Percentiles rank a stretch among this genome's conserved stretches.
Evolutionary conservation across 257 asterid genomes (phyloP).

Genomic region (Hygrophila difformis): DNA sequence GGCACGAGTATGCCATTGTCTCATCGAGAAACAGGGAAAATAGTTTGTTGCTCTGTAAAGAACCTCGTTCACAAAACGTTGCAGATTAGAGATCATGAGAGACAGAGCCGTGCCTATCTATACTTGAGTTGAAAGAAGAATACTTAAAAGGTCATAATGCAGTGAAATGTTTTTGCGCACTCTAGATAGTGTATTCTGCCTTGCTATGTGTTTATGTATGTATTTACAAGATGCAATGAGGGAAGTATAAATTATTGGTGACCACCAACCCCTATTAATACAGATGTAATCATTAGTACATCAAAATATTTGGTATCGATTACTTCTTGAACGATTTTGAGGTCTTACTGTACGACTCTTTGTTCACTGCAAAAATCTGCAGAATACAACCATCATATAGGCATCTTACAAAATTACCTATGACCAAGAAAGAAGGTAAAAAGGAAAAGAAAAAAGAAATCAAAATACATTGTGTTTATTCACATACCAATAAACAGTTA

Average conservation of each 20-base stretch:
- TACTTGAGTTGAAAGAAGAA: no score
- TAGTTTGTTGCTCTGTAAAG: constrained; percentile 77
- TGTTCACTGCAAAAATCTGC: constrained; percentile 65
- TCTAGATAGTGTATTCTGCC: constrained; percentile 66
- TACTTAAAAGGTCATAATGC: constrained; percentile 77
- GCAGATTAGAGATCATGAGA: no score
- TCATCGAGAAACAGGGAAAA: constrained; percentile 63
- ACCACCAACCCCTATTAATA: constrained; percentile 82
- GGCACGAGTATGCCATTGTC: constrained; percentile 87
- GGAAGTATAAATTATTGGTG: constrained; percentile 62
- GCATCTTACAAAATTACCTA: no score
- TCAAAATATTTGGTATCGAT: constrained; percentile 17
- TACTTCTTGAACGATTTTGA: constrained; percentile 42
- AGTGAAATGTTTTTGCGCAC: constrained; percentile 75
- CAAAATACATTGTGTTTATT: no score
- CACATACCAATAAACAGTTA: constrained; percentile 64
- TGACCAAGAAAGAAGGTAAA: no score
- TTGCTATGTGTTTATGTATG: constrained; percentile 54
- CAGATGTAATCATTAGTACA: background rate
- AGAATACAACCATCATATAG: constrained; percentile 11
- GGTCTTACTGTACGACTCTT: constrained; percentile 47
- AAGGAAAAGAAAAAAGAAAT: no score
- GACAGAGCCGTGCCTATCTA: no score
- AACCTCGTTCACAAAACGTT: background rate
- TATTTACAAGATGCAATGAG: constrained; percentile 63